Evolutionary conservation across 2,329 filamentous ascomycete species (phyloP), one percentile per base, ranked within the genome.

Genomic region (Penicillium carneum): DNA sequence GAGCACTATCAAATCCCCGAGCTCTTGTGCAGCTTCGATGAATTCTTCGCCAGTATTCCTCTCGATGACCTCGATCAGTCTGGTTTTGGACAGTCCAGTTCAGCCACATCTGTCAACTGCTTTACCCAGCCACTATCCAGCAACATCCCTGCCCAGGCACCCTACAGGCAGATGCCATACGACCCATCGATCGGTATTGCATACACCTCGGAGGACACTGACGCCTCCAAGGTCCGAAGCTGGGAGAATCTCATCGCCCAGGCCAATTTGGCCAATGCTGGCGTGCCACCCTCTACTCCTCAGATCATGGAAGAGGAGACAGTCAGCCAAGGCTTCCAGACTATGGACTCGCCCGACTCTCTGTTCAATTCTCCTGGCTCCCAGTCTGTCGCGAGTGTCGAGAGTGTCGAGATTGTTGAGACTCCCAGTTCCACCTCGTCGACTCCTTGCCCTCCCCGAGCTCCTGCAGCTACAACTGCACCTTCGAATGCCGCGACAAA

Each of bases 211-310:
- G 23, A 29, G 6, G 42, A 48, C 8, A 38, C 16, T 38, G 42
- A 38, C 2, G 42, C 20, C 42, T 23, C 38, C 31, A 53, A 53
- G 10, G n/a, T 53, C 31, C n/a, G 14, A 18, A 47, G 38, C 10
- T 47, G 31, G 52, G 52, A 47, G 16, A 47, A 47, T n/a, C 41
- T 47, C 20, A 36, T 47, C 20, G 52, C 41, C 5, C 29, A 11
- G 12, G 33, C 41, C 33, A 46, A 55, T 48, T 14, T 26, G 41
- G 20, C 41, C 11, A 33, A 23, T 18, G 18, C 31, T 38, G 31
- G 41, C 14, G 11, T 47, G 4, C 18, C 29, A 12, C n/a, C 26
- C n/a, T 45, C 38, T 33, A 9, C 26, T 45, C 18, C 50, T 26
- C 33, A 8, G 26, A 3, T 16, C 11, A 38, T 18, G 16, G 14